Conservation (phyloP, 306 rosid genomes). For the Purshia tridentata region DNA sequence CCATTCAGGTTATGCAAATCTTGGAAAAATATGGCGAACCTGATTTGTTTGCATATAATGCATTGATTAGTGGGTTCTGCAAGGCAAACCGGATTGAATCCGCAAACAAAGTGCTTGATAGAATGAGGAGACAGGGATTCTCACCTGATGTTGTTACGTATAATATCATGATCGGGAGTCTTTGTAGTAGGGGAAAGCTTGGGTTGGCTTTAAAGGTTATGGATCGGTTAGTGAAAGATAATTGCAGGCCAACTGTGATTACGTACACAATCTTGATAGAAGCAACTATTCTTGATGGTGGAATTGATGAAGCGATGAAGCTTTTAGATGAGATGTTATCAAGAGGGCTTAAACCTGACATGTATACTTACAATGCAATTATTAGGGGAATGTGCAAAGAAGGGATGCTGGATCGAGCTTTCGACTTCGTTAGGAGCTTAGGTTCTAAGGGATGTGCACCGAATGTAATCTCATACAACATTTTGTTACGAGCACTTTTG, state of each 20-base stretch:
- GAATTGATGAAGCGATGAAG: constrained; percentile 60
- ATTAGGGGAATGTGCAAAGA: constrained; percentile 72
- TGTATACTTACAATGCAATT: constrained; percentile 62
- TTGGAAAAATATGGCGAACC: constrained; percentile 76
- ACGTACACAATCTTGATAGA: constrained; percentile 86
- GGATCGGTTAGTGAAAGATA: constrained; percentile 64
- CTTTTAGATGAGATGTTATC: constrained; percentile 75
- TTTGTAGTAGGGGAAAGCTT: constrained; percentile 65
- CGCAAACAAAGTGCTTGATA: constrained; percentile 60
- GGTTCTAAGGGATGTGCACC: constrained; percentile 59
- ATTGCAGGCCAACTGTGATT: constrained; percentile 69
- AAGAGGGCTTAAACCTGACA: constrained; percentile 67
- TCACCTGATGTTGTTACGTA: constrained; percentile 76
- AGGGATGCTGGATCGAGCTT: constrained; percentile 69
- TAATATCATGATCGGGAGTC: constrained; percentile 75
- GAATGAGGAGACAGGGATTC: constrained; percentile 68
- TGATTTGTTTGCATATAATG: constrained; percentile 76
- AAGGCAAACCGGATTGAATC: constrained; percentile 55
- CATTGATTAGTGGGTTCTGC: constrained; percentile 66
- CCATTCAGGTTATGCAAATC: constrained; percentile 65
- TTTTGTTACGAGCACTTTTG: constrained; percentile 56
- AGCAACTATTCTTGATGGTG: constrained; percentile 65
- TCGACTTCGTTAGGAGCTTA: constrained; percentile 46
- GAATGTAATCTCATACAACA: constrained; percentile 62
- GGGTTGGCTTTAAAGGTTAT: constrained; percentile 48